These are phyloP conservation scores for Penicillium fimorum DNA, from an alignment of 495 filamentous ascomycete genomes.

Conservation along the genomic window DNA sequence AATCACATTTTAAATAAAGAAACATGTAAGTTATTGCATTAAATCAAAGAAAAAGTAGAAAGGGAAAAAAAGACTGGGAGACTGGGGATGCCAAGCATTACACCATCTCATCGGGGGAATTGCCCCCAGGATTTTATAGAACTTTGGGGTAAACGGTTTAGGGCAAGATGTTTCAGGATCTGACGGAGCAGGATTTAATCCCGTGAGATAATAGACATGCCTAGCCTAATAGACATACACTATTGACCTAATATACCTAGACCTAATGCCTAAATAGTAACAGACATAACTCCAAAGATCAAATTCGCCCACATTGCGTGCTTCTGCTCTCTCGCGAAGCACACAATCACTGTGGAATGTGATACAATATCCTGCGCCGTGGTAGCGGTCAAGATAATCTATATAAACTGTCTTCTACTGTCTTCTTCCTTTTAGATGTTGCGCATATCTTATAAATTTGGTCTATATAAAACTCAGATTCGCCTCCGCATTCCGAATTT, in stretches of 20 bases:
- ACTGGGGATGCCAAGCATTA: background rate
- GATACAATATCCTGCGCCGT: slow-evolving; percentile 2
- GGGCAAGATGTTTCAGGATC: background rate
- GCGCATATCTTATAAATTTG: background rate
- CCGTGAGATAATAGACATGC: no score
- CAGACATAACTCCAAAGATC: background rate
- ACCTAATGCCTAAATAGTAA: no score
- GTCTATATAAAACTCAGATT: background rate
- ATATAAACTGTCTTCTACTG: background rate
- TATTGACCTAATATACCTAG: no score
- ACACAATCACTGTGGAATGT: slow-evolving; percentile 6
- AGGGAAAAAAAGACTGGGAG: no score
- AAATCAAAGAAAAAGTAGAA: no score
- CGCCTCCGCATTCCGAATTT: background rate
- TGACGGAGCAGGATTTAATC: background rate
- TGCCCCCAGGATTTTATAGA: background rate
- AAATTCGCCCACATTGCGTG: slow-evolving; percentile 7
- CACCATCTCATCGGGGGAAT: background rate
- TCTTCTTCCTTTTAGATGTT: background rate
- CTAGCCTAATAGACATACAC: no score
- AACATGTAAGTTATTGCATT: background rate
- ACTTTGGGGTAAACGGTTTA: background rate
- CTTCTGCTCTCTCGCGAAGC: background rate
- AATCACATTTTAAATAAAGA: background rate
- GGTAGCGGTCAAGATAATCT: slow-evolving; percentile 3